phyloP scores from a whole-genome alignment of 306 rosid genomes.

The Quercus glauca region DNA sequence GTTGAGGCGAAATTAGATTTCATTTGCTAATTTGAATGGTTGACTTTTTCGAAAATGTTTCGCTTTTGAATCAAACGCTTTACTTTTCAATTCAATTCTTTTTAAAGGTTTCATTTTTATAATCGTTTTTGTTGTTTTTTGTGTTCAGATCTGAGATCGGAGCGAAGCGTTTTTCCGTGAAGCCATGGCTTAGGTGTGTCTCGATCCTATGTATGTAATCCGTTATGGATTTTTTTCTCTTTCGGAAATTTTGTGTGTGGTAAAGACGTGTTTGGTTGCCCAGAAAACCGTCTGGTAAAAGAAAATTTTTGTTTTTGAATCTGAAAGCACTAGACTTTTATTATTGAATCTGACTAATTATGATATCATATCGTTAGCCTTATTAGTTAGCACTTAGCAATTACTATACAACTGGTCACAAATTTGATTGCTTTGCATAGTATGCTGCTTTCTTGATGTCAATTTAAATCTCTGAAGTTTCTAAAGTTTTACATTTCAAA shows the following conservation, averaged over 20 bases:
- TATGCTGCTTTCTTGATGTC: background rate
- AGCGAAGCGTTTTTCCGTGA: slow-evolving; percentile 36
- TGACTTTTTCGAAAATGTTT: too few species aligned
- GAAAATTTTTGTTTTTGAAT: background rate
- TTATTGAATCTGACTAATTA: background rate
- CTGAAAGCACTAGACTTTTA: too few species aligned
- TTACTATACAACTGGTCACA: too few species aligned
- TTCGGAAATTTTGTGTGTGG: background rate
- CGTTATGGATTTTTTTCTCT: background rate
- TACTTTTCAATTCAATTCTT: background rate
- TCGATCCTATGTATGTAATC: background rate
- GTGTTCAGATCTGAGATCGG: slow-evolving; percentile 48
- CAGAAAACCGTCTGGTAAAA: background rate
- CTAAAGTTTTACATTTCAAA: too few species aligned
- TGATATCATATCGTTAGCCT: background rate
- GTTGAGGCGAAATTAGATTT: too few species aligned
- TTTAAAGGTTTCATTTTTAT: background rate
- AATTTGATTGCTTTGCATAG: background rate
- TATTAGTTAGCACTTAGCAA: too few species aligned
- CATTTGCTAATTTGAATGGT: too few species aligned
- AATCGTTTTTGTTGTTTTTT: background rate
- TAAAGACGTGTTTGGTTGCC: background rate
- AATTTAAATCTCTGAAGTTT: too few species aligned
- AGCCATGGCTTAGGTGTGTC: slow-evolving; percentile 70
- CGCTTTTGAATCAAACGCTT: background rate